phyloP scores from a whole-genome alignment of 768 basidiomycete genomes.

The Pholiota microspora region DNA sequence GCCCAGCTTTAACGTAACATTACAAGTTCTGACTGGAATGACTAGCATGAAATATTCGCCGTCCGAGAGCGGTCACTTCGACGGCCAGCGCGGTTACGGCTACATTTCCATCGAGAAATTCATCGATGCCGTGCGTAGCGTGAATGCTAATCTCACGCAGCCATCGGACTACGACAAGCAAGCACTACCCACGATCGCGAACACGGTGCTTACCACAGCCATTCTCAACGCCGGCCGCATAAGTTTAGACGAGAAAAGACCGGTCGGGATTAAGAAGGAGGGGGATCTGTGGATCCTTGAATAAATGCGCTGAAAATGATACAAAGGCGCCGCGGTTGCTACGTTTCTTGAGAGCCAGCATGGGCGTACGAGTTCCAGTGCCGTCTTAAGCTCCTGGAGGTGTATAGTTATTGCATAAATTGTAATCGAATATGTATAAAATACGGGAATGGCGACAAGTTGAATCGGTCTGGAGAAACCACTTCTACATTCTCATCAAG shows the following conservation, averaged over 20 bases:
- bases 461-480: not conserved
- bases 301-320: constrained; percentile 28
- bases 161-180: constrained; percentile 75
- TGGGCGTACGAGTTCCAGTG: constrained; percentile 3
- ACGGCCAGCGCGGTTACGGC: constrained; percentile 92
- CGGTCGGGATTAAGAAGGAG: constrained; percentile 73
- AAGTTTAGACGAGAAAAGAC: constrained; percentile 85
- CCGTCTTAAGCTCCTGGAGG: not conserved
- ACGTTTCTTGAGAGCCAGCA: not conserved
- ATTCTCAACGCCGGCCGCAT: constrained; percentile 90
- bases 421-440: not conserved
- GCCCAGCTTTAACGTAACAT: not conserved
- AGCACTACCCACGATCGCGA: constrained; percentile 84
- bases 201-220: constrained; percentile 84
- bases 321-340: constrained; percentile 7
- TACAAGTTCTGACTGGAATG: not conserved
- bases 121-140: constrained; percentile 76
- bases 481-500: not conserved
- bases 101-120: constrained; percentile 93
- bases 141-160: constrained; percentile 67
- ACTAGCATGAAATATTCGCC: constrained; percentile 92
- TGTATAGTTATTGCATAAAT: not conserved
- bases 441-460: not conserved
- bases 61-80: constrained; percentile 88
- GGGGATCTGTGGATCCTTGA: constrained; percentile 67